Conservation (phyloP, 768 basidiomycete species). For the Pleurotus tuber-regium region DNA sequence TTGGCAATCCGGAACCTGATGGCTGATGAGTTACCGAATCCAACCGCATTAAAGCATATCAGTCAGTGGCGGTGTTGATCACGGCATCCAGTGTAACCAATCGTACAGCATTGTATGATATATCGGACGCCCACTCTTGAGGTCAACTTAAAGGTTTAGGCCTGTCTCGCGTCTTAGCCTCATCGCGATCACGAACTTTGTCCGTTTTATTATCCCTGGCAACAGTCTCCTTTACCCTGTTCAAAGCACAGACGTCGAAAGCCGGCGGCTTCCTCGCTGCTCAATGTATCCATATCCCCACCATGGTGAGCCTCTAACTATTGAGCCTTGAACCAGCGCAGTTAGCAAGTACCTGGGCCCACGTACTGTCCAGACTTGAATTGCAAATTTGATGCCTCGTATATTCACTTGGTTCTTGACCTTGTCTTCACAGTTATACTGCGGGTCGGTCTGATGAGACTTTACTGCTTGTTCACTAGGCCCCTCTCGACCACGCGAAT, state of each 20-base stretch:
- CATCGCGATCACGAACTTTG: not conserved
- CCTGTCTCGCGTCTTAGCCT: not conserved
- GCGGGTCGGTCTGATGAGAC: not conserved
- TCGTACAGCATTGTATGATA: slow-evolving; percentile 2
- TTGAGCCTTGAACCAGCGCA: not conserved
- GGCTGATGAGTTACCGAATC: too few relatives aligned
- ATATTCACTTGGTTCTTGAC: too few relatives aligned
- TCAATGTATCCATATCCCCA: slow-evolving; percentile 5
- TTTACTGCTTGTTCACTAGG: slow-evolving; percentile 5
- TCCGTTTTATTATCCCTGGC: not conserved
- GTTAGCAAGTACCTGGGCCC: not conserved
- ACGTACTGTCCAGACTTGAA: too few relatives aligned
- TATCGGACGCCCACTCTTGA: slow-evolving; percentile 1
- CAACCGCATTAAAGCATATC: not conserved
- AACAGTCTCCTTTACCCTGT: not conserved
- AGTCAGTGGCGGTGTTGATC: slow-evolving; percentile 6
- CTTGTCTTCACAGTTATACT: not conserved
- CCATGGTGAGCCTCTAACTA: not conserved
- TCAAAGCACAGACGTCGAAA: not conserved
- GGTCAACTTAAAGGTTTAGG: not conserved
- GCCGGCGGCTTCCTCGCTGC: not conserved
- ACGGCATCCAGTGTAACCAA: not conserved
- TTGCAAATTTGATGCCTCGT: too few relatives aligned
- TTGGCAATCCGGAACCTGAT: not conserved
- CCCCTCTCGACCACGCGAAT: not conserved